Evolutionary conservation across 2,329 filamentous ascomycete species (phyloP).

Genomic region (Fusarium tjaetaba): DNA sequence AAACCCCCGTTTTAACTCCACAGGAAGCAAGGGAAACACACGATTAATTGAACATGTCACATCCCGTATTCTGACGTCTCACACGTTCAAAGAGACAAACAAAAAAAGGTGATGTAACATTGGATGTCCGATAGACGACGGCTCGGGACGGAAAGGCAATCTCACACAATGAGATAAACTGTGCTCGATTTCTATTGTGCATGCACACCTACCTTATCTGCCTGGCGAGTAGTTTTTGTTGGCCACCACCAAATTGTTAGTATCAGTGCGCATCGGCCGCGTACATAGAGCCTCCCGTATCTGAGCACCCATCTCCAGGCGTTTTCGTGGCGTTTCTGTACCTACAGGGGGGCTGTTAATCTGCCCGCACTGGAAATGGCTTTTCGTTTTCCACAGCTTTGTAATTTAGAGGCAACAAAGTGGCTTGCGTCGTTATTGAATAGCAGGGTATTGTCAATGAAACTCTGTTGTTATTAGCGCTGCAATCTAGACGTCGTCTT

Average conservation of each 20-base stretch:
- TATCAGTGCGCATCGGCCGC: neutral
- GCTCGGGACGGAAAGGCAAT: slow-evolving; percentile 10
- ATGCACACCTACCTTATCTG: neutral
- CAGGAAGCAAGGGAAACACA: neutral
- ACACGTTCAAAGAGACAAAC: no score
- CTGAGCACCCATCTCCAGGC: neutral
- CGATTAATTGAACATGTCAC: slow-evolving; percentile 1
- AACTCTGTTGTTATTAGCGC: slow-evolving; percentile 9
- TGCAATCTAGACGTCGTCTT: neutral
- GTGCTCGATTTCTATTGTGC: neutral
- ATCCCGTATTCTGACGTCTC: neutral
- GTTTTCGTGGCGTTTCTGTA: neutral
- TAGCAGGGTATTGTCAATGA: neutral
- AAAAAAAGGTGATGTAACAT: neutral
- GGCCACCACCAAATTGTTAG: neutral
- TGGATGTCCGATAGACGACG: neutral
- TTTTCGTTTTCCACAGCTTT: neutral
- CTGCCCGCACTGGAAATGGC: neutral
- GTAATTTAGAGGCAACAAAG: neutral
- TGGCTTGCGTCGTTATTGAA: neutral
- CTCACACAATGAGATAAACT: neutral
- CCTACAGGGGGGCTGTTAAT: neutral
- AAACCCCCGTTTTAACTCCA: neutral
- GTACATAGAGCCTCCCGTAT: neutral
- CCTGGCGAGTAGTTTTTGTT: neutral